Conservation (phyloP, 2,329 filamentous ascomycete species). For the Emergomyces africanus region DNA sequence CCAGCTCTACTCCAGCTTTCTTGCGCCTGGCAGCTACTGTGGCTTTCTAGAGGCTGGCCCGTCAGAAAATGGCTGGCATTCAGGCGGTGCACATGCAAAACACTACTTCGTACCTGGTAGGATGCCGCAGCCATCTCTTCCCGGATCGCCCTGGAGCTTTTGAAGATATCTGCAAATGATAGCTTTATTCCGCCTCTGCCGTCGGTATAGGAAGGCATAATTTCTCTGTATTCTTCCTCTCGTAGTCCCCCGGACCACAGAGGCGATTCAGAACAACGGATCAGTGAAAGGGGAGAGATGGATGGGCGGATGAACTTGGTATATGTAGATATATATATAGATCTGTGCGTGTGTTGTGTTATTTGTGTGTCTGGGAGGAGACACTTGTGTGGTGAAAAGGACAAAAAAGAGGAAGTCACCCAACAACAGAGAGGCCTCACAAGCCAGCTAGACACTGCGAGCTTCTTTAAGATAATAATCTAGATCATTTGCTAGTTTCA, state of each 20-base stretch:
- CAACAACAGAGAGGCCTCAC: background rate
- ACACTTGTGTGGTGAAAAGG: background rate
- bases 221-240: background rate
- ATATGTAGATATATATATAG: background rate
- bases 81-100: background rate
- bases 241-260: background rate
- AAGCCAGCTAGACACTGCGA: background rate
- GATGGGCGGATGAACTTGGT: background rate
- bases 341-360: background rate
- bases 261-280: background rate
- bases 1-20: background rate
- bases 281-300: background rate
- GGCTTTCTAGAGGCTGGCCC: background rate
- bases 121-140: slow-evolving; percentile 9
- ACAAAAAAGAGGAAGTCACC: background rate
- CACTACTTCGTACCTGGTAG: slow-evolving; percentile 6
- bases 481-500: background rate
- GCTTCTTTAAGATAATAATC: background rate
- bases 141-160: slow-evolving; percentile 12
- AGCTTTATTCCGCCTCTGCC: slow-evolving; percentile 6
- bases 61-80: background rate
- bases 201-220: slow-evolving; percentile 4
- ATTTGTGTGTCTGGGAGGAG: background rate
- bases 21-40: background rate
- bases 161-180: slow-evolving; percentile 14